These are phyloP conservation scores for Penicillium concentricum DNA, from an alignment of 2,329 filamentous ascomycete species.

Conservation along the genomic window DNA sequence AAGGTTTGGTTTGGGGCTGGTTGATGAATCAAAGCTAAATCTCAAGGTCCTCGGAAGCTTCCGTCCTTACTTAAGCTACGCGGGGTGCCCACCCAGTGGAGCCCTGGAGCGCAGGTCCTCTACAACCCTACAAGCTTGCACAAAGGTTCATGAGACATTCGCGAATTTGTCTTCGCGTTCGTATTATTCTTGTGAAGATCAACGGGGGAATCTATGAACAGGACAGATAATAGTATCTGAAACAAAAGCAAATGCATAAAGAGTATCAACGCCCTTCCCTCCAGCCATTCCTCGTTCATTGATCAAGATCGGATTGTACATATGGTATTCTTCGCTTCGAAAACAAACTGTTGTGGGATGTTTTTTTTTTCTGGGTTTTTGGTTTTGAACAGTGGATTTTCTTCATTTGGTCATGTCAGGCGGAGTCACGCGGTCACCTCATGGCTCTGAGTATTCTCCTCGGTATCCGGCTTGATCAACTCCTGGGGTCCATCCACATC, in stretches of 20 bases:
- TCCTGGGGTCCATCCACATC: conserved; percentile 68
- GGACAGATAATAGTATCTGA: conserved; percentile 6
- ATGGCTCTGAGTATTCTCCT: conserved; percentile 30
- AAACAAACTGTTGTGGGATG: conserved; percentile 1
- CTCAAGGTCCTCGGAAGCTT: not conserved
- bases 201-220: conserved; percentile 28
- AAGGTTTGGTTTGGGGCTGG: not conserved
- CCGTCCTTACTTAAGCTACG: conserved; percentile 8
- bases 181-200: conserved; percentile 16
- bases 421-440: conserved; percentile 35
- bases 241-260: conserved; percentile 25
- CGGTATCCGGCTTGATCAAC: conserved; percentile 63
- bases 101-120: not conserved
- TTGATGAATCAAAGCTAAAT: not conserved
- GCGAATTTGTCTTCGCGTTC: conserved; percentile 8
- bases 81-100: not conserved
- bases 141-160: not conserved
- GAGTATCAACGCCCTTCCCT: conserved; percentile 27
- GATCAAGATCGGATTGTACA: conserved; percentile 29
- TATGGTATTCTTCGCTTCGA: conserved; percentile 8
- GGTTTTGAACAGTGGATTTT: not conserved
- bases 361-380: not conserved
- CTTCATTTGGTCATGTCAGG: conserved; percentile 17
- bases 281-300: conserved; percentile 24
- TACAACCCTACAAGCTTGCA: not conserved